A percentile compares a stretch with the other conserved stretches of the same genome.
Conservation (phyloP, 768 basidiomycete species). For the Termitomyces eurrhizus region DNA sequence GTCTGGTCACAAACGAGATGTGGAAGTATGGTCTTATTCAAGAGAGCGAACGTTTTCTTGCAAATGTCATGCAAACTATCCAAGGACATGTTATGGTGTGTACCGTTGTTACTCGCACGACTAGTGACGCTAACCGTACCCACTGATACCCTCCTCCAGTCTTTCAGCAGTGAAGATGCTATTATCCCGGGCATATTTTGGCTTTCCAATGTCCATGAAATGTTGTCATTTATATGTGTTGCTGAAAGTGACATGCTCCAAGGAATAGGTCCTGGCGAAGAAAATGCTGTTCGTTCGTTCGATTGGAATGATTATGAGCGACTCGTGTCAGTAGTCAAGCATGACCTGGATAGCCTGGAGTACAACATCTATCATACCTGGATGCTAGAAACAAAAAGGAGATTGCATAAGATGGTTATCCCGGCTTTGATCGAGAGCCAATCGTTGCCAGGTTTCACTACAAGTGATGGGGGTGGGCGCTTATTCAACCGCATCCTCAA, state of each 20-base stretch:
- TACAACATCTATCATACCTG: slow-evolving; percentile 99
- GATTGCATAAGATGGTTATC: slow-evolving; percentile 94
- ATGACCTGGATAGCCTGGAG: slow-evolving; percentile 96
- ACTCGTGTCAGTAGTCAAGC: slow-evolving; percentile 96
- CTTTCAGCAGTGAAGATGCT: slow-evolving; percentile 90
- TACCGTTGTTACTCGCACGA: slow-evolving; percentile 14
- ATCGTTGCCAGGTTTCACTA: slow-evolving; percentile 95
- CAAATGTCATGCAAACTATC: slow-evolving; percentile 97
- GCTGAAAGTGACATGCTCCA: slow-evolving; percentile 99
- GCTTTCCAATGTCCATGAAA: slow-evolving; percentile 99
- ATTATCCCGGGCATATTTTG: slow-evolving; percentile 97
- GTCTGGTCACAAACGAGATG: slow-evolving; percentile 99
- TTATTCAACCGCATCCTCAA: slow-evolving; percentile 92
- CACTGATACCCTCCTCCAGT: slow-evolving; percentile 40
- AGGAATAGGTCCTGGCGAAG: slow-evolving; percentile 95
- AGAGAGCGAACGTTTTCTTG: slow-evolving; percentile 96
- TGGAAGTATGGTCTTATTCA: slow-evolving; percentile 98
- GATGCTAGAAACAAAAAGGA: slow-evolving; percentile 98
- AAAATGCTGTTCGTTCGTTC: slow-evolving; percentile 86
- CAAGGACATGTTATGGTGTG: slow-evolving; percentile 97
- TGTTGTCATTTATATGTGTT: slow-evolving; percentile 97
- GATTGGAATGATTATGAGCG: slow-evolving; percentile 98
- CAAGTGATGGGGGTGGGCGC: slow-evolving; percentile 88
- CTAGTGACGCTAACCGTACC: slow-evolving; percentile 4
- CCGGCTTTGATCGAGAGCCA: slow-evolving; percentile 99